phyloP scores from a whole-genome alignment of 805 yeast genomes.

The Isabelozyma rhagii region DNA sequence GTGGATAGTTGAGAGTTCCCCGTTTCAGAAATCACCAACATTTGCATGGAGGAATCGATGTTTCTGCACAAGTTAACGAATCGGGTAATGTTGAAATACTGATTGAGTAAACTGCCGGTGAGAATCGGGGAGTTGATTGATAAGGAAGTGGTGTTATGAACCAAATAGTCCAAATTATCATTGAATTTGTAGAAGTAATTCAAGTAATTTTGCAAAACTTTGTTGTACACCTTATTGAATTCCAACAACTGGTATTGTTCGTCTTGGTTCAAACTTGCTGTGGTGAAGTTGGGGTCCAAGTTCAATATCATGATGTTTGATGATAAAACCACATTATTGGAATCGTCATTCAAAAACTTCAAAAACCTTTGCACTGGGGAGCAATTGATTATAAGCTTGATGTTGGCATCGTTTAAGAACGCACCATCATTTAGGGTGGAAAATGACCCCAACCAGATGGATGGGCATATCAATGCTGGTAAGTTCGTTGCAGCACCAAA shows the following conservation, averaged over 20 bases:
- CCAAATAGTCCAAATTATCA: constrained; percentile 21
- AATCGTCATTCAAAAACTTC: constrained; percentile 14
- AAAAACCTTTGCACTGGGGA: constrained; percentile 30
- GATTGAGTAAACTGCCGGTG: constrained; percentile 33
- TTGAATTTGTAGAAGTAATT: constrained; percentile 32
- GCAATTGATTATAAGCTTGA: constrained; percentile 39
- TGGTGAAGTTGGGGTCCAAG: constrained; percentile 32
- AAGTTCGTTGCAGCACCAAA: neutral
- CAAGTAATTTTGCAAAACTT: constrained; percentile 36
- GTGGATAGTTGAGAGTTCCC: constrained; percentile 25
- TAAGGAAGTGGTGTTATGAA: constrained; percentile 27
- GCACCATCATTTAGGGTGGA: constrained; percentile 6
- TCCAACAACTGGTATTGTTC: constrained; percentile 17
- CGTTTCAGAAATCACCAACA: constrained; percentile 31
- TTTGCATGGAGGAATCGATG: constrained; percentile 28
- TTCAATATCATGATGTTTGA: constrained; percentile 36
- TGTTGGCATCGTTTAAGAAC: constrained; percentile 18
- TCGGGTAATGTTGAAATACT: constrained; percentile 35
- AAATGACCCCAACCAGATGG: constrained; percentile 26
- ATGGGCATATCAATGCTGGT: constrained; percentile 20
- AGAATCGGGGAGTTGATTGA: constrained; percentile 31
- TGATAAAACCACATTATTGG: constrained; percentile 18
- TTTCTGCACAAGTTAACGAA: constrained; percentile 30
- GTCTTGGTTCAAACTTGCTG: constrained; percentile 12
- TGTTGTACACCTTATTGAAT: constrained; percentile 26